These are phyloP conservation scores for Hyaloscypha hepaticicola DNA, from an alignment of 495 filamentous ascomycete species.

Conservation along the genomic window DNA sequence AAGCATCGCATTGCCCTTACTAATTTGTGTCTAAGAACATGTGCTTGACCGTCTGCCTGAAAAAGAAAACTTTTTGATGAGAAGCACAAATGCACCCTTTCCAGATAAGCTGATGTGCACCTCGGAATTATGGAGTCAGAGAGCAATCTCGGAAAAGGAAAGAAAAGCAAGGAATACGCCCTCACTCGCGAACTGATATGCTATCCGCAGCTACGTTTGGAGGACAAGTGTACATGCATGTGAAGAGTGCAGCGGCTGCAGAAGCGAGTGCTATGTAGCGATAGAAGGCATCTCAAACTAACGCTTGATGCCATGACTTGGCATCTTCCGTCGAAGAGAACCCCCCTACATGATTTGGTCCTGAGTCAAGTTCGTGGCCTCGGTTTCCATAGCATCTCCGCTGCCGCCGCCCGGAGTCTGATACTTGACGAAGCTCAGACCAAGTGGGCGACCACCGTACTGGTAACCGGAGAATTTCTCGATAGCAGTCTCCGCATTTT, in stretches of 20 bases:
- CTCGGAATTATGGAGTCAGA: not conserved
- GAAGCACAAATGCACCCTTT: slow-evolving; percentile 18
- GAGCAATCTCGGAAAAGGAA: slow-evolving; percentile 7
- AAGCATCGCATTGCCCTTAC: slow-evolving; percentile 25
- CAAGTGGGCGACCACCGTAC: slow-evolving; percentile 92
- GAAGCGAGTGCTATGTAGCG: slow-evolving; percentile 7
- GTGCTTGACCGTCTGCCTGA: not conserved
- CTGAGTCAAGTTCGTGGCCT: slow-evolving; percentile 79
- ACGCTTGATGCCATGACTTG: slow-evolving; percentile 1
- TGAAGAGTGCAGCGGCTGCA: slow-evolving; percentile 8
- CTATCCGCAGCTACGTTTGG: slow-evolving; percentile 10
- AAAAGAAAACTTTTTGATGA: slow-evolving; percentile 26
- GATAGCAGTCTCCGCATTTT: slow-evolving; percentile 90
- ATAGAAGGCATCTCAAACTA: not conserved
- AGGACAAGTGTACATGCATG: slow-evolving; percentile 15
- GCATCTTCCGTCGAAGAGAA: not conserved
- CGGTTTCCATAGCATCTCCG: slow-evolving; percentile 79
- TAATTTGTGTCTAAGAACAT: slow-evolving; percentile 20
- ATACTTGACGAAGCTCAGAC: slow-evolving; percentile 91
- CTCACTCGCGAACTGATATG: slow-evolving; percentile 3
- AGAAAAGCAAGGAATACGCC: not conserved
- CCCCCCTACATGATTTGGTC: slow-evolving; percentile 90
- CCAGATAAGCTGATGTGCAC: not conserved
- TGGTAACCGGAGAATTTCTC: slow-evolving; percentile 97
- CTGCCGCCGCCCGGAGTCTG: slow-evolving; percentile 55